Base-by-base conservation (phyloP, 2,329 filamentous ascomycete genomes). In the Sporothrix curviconia region DNA sequence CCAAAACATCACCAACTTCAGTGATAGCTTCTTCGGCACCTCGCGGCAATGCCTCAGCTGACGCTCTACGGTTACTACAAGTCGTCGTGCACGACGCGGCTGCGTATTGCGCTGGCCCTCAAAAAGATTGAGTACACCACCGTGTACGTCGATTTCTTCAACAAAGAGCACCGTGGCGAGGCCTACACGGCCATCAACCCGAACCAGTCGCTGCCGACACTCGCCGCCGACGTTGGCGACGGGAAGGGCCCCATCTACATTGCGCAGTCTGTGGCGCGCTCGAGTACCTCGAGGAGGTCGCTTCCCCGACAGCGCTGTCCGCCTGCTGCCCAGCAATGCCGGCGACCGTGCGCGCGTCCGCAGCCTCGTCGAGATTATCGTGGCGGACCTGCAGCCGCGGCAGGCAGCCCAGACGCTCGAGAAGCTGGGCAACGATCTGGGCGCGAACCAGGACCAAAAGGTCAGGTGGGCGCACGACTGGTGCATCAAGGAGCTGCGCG, bases 281-380 rank as follows among this genome's bases (percentile, higher is more conserved):
- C 3, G 82, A 86, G 64, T 86, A 80, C 60, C 74, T 86, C 3
- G 82, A 85, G 49, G 82, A 86, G 62, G 67, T 68, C n/a, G n/a
- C 1, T 75, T 76, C 43, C 75, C 78, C 0, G 64, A 71, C 0
- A 59, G 64, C 28, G 0, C 64, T 66, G 0, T 84, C 1, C 73
- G 85, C 0, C 82, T 82, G 0, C 63, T 66, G 2, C 7, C 60
- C 0, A 67, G 70, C 0, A 68, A 79, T 25, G 67, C 72, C 0
- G 62, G 69, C 3, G 65, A 62, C 0, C 74, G 83, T 17, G 81
- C 82, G 0, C 65, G 69, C 3, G 79, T 82, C 0, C 76, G 83
- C 15, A 75, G 77, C 3, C 69, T 87, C 8, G 74, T 77, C 4
- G 65, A 71, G 53, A 79, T 86, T n/a, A 69, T 86, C 28, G 74